These are phyloP conservation scores for Eremomyces bilateralis DNA, from an alignment of 495 filamentous ascomycete species.

Conservation along the genomic window DNA sequence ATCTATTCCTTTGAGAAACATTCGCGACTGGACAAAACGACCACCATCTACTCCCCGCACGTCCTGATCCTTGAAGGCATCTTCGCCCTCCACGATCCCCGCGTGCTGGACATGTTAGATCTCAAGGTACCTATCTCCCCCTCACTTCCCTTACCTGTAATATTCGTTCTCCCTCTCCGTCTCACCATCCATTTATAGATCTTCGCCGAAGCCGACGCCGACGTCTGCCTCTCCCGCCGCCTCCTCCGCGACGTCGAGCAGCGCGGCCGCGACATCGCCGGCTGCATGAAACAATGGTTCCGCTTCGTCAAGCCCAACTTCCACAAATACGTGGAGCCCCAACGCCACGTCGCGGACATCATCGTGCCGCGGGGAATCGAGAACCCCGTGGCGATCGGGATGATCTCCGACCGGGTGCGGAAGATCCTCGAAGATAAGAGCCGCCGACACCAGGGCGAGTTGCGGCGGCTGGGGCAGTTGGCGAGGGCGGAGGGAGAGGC, in stretches of 20 bases:
- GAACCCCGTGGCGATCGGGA: slow-evolving; percentile 80
- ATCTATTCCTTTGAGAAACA: slow-evolving; percentile 92
- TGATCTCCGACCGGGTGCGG: slow-evolving; percentile 80
- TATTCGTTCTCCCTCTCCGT: slow-evolving; percentile 1
- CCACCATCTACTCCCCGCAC: slow-evolving; percentile 82
- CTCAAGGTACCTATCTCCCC: slow-evolving; percentile 42
- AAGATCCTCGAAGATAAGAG: slow-evolving; percentile 72
- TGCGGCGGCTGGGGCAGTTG: slow-evolving; percentile 46
- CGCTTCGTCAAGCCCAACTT: slow-evolving; percentile 89
- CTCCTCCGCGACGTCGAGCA: slow-evolving; percentile 70
- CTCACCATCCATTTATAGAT: slow-evolving; percentile 28
- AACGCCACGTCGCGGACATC: slow-evolving; percentile 49
- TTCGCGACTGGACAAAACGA: slow-evolving; percentile 55
- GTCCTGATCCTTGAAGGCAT: slow-evolving; percentile 93
- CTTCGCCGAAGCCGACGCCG: slow-evolving; percentile 88
- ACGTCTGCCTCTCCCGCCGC: slow-evolving; percentile 80
- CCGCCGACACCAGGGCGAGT: slow-evolving; percentile 49
- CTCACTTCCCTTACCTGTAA: background rate
- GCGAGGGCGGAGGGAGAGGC: slow-evolving; percentile 44
- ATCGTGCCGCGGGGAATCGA: slow-evolving; percentile 89
- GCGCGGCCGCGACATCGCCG: slow-evolving; percentile 70
- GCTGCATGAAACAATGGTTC: slow-evolving; percentile 97
- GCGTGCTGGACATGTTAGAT: slow-evolving; percentile 72
- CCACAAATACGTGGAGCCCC: slow-evolving; percentile 72
- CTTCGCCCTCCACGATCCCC: slow-evolving; percentile 72